phyloP scores from a whole-genome alignment of 352 stramenopile genomes.

The Phytophthora parvispora region DNA sequence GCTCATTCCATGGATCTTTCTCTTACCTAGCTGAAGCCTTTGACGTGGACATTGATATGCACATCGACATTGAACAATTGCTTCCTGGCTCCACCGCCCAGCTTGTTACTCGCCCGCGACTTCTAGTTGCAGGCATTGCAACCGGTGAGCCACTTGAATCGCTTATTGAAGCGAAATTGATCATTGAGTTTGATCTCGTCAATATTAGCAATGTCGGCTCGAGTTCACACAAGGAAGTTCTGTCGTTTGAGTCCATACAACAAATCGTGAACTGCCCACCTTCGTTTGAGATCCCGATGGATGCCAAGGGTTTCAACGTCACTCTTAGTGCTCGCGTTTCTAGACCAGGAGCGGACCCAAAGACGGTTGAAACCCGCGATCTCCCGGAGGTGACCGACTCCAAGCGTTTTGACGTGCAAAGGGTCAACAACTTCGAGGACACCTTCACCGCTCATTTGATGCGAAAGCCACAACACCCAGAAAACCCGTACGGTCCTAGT shows the following conservation, averaged over 20 bases:
- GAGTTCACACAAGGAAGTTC: conserved; percentile 37
- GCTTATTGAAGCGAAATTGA: conserved; percentile 34
- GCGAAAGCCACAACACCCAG: conserved; percentile 18
- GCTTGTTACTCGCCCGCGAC: conserved; percentile 32
- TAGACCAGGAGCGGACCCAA: background rate
- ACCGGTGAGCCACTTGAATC: conserved; percentile 22
- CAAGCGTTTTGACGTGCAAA: conserved; percentile 50
- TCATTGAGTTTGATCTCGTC: conserved; percentile 37
- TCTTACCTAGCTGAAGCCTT: conserved; percentile 49
- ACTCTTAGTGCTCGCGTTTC: conserved; percentile 31
- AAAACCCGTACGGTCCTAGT: conserved; percentile 21
- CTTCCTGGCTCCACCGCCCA: conserved; percentile 47
- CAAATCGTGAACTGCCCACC: conserved; percentile 24
- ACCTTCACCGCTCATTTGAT: conserved; percentile 55
- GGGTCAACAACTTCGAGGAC: conserved; percentile 37
- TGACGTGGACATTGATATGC: conserved; percentile 45
- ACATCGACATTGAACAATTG: conserved; percentile 66
- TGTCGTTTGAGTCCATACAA: conserved; percentile 32
- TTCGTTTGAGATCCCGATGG: conserved; percentile 50
- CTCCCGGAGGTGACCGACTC: conserved; percentile 39
- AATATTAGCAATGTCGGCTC: conserved; percentile 33
- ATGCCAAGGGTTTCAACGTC: conserved; percentile 30
- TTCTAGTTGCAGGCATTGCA: conserved; percentile 31
- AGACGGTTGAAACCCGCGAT: background rate
- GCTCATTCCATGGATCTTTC: conserved; percentile 49